Evolutionary conservation across 176 grass and related monocot species (phyloP).

Genomic region (Typha latifolia): DNA sequence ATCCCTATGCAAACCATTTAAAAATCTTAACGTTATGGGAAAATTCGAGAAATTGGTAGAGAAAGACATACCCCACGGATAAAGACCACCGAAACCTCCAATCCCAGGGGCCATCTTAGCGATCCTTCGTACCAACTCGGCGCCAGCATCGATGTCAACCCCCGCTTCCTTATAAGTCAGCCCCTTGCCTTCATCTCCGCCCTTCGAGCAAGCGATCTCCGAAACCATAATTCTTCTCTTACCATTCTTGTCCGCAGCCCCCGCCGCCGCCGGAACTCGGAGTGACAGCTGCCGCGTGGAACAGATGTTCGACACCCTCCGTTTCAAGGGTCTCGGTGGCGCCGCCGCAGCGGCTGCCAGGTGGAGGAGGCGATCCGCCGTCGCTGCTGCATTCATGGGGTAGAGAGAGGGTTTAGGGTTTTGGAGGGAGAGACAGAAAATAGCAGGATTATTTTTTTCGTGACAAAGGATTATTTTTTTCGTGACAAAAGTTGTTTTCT

Average conservation of each 20-base stretch:
- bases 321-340: background rate
- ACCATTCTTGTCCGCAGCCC: background rate
- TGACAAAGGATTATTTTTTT: too few relatives aligned
- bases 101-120: slow-evolving; percentile 70
- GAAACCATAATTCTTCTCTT: background rate
- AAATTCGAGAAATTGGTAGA: background rate
- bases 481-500: too few relatives aligned
- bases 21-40: background rate
- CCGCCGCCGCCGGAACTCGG: background rate
- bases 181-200: slow-evolving; percentile 5
- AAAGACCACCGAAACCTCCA: slow-evolving; percentile 86
- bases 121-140: slow-evolving; percentile 81
- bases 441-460: too few relatives aligned
- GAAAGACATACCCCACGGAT: slow-evolving; percentile 34
- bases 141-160: slow-evolving; percentile 77
- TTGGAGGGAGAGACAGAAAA: too few relatives aligned
- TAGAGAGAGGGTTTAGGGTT: slow-evolving; percentile 8
- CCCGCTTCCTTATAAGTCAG: slow-evolving; percentile 78
- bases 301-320: too few relatives aligned
- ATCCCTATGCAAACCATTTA: background rate
- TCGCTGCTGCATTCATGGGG: slow-evolving; percentile 3
- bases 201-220: slow-evolving; percentile 1
- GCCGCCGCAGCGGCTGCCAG: background rate
- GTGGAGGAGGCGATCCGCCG: background rate
- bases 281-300: background rate